phyloP scores from a whole-genome alignment of 345 rosid genomes.

The Laguncularia racemosa region DNA sequence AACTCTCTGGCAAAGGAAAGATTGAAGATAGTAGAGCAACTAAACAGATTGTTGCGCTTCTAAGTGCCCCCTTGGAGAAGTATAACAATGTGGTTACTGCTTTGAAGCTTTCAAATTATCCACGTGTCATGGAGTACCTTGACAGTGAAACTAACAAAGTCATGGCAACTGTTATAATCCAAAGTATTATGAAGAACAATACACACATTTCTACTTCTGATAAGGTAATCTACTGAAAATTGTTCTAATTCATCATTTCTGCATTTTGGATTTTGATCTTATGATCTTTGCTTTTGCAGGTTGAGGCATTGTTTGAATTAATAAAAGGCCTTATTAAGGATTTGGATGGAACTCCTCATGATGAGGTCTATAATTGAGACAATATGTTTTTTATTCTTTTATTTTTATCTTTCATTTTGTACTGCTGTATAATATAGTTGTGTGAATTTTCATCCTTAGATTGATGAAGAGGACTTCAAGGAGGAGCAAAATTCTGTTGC shows the following conservation, averaged over 20 bases:
- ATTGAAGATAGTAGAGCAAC: constrained; percentile 76
- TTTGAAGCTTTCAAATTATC: constrained; percentile 85
- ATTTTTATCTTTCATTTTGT: constrained; percentile 10
- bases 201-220: constrained; percentile 71
- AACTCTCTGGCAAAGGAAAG: constrained; percentile 70
- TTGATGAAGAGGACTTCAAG: constrained; percentile 92
- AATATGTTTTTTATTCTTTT: constrained; percentile 3
- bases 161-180: constrained; percentile 91
- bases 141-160: constrained; percentile 83
- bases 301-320: constrained; percentile 84
- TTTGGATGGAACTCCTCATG: constrained; percentile 53
- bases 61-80: constrained; percentile 96
- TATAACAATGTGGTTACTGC: constrained; percentile 89
- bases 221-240: constrained; percentile 37
- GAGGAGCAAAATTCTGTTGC: constrained; percentile 98
- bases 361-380: constrained; percentile 45
- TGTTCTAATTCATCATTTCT: neutral
- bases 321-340: constrained; percentile 91
- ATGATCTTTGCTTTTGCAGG: constrained; percentile 34
- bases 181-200: constrained; percentile 91
- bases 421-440: neutral
- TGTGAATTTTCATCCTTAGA: constrained; percentile 21
- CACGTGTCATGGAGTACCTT: constrained; percentile 79
- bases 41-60: constrained; percentile 88
- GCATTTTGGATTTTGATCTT: constrained; percentile 12